Evolutionary conservation across 306 rosid species (phyloP), one percentile per base, ranked within the genome.

Genomic region (Nissolia schottii): DNA sequence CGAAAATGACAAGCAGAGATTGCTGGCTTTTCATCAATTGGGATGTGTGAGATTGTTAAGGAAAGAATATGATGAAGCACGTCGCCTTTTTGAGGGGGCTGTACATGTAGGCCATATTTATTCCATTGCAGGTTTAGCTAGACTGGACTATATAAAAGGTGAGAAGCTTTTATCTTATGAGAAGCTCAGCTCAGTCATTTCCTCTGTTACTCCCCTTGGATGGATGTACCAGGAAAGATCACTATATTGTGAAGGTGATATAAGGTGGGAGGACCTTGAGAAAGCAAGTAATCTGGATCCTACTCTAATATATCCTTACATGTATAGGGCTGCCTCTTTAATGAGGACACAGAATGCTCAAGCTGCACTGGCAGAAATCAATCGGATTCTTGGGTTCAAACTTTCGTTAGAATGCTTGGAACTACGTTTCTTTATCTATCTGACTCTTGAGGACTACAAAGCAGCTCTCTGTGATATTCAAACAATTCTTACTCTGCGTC

Each of bases 181-280:
- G 77, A 85, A 78, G 79, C 80, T 93, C 75, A 85, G 90, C 82
- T 87, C 91, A 32, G 78, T 85, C 41, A 79, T 93, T 77, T 71
- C 89, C 22, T 72, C 89, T 64, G 85, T 67, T 63, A 40, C 66
- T 23, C 93, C 92, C 7, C 86, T 85, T 75, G 98, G 98, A 66
- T 93, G 98, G 98, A 87, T 93, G 96, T 84, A 88, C 74, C 96
- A 87, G 79, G 98, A 93, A 86, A 84, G 96, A 74, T 85, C 98
- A 60, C 84, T 93, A 59, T 88, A 93, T 80, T 80, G 88, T 76
- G 93, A 88, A 31, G 85, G 86, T 67, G 85, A 87, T 29, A 82
- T 68, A 63, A 88, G 80, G 76, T 84, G 89, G 90, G 82, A 80
- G 67, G 93, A 93, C 80, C 98, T 93, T 71, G 90, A 87, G 79